These are phyloP conservation scores for Trapa incisa DNA, from an alignment of 345 rosid genomes.

Conservation along the genomic window DNA sequence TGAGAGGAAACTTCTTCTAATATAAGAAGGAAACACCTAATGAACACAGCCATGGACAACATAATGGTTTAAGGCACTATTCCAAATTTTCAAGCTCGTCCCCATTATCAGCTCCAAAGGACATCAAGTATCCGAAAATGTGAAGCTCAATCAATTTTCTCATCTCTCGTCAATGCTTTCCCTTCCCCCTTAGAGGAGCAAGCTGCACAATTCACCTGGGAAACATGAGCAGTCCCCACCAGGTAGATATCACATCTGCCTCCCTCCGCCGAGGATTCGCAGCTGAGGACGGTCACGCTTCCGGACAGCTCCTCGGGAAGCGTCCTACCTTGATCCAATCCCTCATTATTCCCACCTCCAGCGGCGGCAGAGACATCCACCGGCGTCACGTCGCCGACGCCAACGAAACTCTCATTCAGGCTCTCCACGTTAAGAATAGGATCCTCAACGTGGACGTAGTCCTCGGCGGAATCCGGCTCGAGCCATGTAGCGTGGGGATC, in stretches of 20 bases:
- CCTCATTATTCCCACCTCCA: conserved; percentile 10
- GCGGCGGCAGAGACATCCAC: conserved; percentile 12
- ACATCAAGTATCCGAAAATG: background rate
- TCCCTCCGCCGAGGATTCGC: conserved; percentile 58
- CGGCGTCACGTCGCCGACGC: conserved; percentile 2
- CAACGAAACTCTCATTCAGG: conserved; percentile 5
- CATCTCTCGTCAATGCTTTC: background rate
- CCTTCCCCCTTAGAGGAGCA: no score
- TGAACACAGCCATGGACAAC: background rate
- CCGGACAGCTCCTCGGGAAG: conserved; percentile 66
- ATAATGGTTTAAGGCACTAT: background rate
- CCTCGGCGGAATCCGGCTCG: conserved; percentile 40
- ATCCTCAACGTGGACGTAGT: conserved; percentile 10
- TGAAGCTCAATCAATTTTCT: background rate
- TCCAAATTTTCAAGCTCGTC: background rate
- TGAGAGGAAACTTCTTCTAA: background rate
- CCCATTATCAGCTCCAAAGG: background rate
- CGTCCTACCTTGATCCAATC: conserved; percentile 18
- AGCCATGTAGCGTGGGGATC: conserved; percentile 12
- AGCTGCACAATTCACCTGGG: conserved; percentile 37
- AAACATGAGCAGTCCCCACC: conserved; percentile 89
- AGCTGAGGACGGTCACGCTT: conserved; percentile 52
- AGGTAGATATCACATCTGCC: conserved; percentile 75
- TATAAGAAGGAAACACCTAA: background rate
- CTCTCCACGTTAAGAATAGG: conserved; percentile 6